Percentiles rank a stretch among this genome's conserved stretches.
phyloP scores from a whole-genome alignment of 2,329 filamentous ascomycete species.

The Pseudocercospora fijiensis region DNA sequence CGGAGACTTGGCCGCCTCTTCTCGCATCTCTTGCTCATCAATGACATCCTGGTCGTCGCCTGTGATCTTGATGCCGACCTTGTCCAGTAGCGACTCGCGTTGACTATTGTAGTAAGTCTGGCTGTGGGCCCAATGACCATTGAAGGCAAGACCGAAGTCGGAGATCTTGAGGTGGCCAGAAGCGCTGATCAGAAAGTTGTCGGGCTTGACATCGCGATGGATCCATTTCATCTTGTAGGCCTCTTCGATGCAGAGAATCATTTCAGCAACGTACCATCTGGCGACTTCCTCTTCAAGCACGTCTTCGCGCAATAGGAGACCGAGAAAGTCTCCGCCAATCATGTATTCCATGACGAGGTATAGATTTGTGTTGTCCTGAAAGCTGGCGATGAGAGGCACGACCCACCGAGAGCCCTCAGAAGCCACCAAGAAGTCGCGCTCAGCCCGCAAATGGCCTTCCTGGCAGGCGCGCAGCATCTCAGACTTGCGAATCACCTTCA shows the following conservation, averaged over 20 bases:
- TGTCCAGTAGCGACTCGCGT: conserved; percentile 74
- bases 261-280: conserved; percentile 88
- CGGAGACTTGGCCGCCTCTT: conserved; percentile 23
- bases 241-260: conserved; percentile 93
- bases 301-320: conserved; percentile 80
- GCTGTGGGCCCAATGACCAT: conserved; percentile 92
- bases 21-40: conserved; percentile 41
- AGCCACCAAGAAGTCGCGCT: conserved; percentile 86
- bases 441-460: conserved; percentile 86
- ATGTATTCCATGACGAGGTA: conserved; percentile 99
- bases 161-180: conserved; percentile 92
- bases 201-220: conserved; percentile 92
- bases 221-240: conserved; percentile 86
- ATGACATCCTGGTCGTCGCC: conserved; percentile 71
- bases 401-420: conserved; percentile 89
- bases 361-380: conserved; percentile 79
- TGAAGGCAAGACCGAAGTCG: conserved; percentile 92
- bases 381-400: conserved; percentile 81
- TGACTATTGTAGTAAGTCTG: conserved; percentile 82
- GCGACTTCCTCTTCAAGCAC: conserved; percentile 75
- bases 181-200: conserved; percentile 90
- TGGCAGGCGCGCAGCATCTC: conserved; percentile 89
- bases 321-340: conserved; percentile 92
- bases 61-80: conserved; percentile 68
- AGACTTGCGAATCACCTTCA: conserved; percentile 96